Percentiles rank a stretch among this genome's conserved stretches.
Conservation (phyloP, 202 grass and related monocot genomes). For the Saccharum hybrid region DNA sequence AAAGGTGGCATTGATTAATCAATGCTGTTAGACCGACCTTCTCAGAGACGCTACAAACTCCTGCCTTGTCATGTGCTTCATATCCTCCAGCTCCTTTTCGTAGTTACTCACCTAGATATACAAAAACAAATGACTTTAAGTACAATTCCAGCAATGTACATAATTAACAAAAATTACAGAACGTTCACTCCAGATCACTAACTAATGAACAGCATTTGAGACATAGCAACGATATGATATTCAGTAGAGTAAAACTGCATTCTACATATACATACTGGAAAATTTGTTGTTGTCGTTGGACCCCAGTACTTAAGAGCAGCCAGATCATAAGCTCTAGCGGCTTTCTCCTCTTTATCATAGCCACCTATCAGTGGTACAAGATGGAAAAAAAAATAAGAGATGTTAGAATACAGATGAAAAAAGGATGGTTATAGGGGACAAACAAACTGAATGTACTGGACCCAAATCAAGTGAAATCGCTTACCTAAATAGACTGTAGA, state of each 20-base stretch:
- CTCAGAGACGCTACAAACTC: constrained; percentile 89
- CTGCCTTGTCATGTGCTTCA: constrained; percentile 99
- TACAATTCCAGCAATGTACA: constrained; percentile 23
- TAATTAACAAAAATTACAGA: neutral
- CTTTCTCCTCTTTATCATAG: constrained; percentile 99
- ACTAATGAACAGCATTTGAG: no score
- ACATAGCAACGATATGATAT: neutral
- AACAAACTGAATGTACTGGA: neutral
- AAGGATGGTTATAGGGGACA: neutral
- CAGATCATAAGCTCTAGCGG: constrained; percentile 98
- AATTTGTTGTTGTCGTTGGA: constrained; percentile 87
- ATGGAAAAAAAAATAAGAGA: neutral
- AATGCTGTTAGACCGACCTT: constrained; percentile 57
- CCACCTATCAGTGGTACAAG: constrained; percentile 61
- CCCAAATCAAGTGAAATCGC: neutral
- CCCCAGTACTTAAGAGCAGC: constrained; percentile 99
- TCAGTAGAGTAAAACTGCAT: neutral
- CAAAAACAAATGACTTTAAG: constrained; percentile 42
- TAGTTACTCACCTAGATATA: constrained; percentile 77
- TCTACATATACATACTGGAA: constrained; percentile 55
- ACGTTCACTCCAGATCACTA: neutral
- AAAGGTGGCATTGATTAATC: neutral
- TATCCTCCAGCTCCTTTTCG: constrained; percentile 93
- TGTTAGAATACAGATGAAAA: neutral
- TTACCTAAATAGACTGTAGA: constrained; percentile 91